phyloP scores from a whole-genome alignment of 1,284 basidiomycete genomes.

The Papiliotrema flavescens region DNA sequence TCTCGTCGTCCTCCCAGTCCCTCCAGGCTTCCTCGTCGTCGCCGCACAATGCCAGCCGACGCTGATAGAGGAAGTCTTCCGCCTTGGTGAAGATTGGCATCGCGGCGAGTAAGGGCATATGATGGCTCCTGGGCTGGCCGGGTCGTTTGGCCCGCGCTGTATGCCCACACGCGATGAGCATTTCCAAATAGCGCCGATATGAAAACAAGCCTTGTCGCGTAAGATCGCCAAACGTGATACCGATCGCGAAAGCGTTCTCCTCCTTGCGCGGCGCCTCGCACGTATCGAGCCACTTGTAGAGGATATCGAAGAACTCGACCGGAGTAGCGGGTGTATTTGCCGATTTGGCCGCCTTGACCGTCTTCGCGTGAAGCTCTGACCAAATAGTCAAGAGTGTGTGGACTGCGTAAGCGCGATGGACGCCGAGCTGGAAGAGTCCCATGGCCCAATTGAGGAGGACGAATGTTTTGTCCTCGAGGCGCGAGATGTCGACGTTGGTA shows the following conservation, averaged over 20 bases:
- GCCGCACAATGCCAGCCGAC: constrained; percentile 38
- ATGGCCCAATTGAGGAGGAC: constrained; percentile 83
- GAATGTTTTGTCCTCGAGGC: constrained; percentile 60
- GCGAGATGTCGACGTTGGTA: constrained; percentile 50
- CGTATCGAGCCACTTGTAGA: constrained; percentile 82
- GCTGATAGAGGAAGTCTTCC: constrained; percentile 39
- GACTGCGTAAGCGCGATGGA: constrained; percentile 77
- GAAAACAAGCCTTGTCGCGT: constrained; percentile 72
- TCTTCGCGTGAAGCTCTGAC: constrained; percentile 52
- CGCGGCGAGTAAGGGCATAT: constrained; percentile 34
- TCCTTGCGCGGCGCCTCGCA: constrained; percentile 60
- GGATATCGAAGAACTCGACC: constrained; percentile 38
- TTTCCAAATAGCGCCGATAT: constrained; percentile 77
- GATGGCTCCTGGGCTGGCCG: constrained; percentile 21
- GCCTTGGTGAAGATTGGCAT: constrained; percentile 45
- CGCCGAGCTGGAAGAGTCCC: constrained; percentile 75
- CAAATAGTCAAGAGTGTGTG: constrained; percentile 70
- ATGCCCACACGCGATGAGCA: constrained; percentile 71
- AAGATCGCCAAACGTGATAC: constrained; percentile 74
- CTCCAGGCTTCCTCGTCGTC: constrained; percentile 26
- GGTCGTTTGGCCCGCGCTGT: constrained; percentile 23
- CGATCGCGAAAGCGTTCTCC: constrained; percentile 61
- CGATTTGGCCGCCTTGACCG: constrained; percentile 9
- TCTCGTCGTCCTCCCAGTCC: constrained; percentile 32
- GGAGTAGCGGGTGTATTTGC: constrained; percentile 9